A percentile compares a stretch with the other conserved stretches of the same genome.
These are phyloP conservation scores for Pestalotiopsis sp. DNA, from an alignment of 2,329 filamentous ascomycete species.

Conservation along the genomic window DNA sequence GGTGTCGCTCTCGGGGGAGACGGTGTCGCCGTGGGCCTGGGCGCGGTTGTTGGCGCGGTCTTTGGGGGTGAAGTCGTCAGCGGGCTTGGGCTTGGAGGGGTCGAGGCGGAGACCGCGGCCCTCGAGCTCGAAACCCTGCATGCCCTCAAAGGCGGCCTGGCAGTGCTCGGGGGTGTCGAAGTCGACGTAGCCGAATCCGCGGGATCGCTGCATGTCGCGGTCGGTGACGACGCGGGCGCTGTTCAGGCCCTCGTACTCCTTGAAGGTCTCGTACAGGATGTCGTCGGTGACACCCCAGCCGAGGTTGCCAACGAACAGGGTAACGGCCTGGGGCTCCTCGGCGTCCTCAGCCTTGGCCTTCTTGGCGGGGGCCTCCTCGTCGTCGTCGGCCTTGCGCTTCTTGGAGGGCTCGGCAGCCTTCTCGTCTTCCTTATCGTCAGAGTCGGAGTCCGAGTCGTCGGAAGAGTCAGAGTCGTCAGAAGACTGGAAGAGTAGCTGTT, in stretches of 20 bases:
- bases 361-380: conserved; percentile 56
- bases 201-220: conserved; percentile 78
- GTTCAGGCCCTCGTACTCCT: conserved; percentile 73
- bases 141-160: conserved; percentile 72
- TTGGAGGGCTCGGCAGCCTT: conserved; percentile 48
- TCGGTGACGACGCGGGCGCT: conserved; percentile 83
- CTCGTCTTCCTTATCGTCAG: conserved; percentile 42
- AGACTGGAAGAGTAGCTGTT: conserved; percentile 19
- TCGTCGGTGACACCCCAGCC: conserved; percentile 91
- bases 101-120: conserved; percentile 78
- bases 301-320: conserved; percentile 88
- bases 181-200: conserved; percentile 93
- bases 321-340: conserved; percentile 52
- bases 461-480: conserved; percentile 35
- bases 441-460: conserved; percentile 35
- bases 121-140: conserved; percentile 75
- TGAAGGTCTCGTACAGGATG: conserved; percentile 79
- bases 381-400: conserved; percentile 69
- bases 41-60: conserved; percentile 67
- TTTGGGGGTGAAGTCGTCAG: conserved; percentile 52
- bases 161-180: conserved; percentile 71
- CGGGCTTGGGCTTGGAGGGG: conserved; percentile 70
- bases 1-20: conserved; percentile 81
- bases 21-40: conserved; percentile 74
- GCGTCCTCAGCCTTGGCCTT: conserved; percentile 66